Evolutionary conservation across 2,329 filamentous ascomycete species (phyloP).

Genomic region (Onygenales sp.): DNA sequence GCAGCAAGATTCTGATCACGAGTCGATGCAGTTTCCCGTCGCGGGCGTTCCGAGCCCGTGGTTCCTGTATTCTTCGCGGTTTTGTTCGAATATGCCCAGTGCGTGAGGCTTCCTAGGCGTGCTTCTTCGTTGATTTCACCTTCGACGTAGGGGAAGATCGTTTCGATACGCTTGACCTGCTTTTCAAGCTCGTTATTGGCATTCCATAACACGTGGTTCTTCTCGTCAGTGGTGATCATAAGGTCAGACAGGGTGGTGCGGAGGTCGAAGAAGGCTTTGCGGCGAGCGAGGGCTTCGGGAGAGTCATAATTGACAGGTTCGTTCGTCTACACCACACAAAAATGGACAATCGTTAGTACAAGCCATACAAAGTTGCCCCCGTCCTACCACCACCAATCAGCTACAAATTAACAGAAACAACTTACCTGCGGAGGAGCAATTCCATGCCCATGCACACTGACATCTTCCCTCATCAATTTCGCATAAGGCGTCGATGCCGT

Average conservation of each 20-base stretch:
- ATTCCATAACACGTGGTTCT: constrained; percentile 91
- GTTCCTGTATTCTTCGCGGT: constrained; percentile 47
- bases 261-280: constrained; percentile 68
- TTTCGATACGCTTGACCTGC: constrained; percentile 74
- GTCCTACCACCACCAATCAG: not conserved
- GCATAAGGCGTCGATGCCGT: constrained; percentile 24
- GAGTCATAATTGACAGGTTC: constrained; percentile 16
- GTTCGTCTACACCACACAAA: not conserved
- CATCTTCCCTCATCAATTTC: constrained; percentile 20
- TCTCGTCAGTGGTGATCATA: constrained; percentile 87
- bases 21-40: constrained; percentile 67
- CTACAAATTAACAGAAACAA: not conserved
- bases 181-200: constrained; percentile 82
- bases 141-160: constrained; percentile 77
- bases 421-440: not conserved
- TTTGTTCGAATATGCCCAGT: constrained; percentile 92
- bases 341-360: not conserved
- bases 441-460: constrained; percentile 23
- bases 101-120: constrained; percentile 78
- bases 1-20: constrained; percentile 76
- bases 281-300: constrained; percentile 33
- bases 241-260: constrained; percentile 72
- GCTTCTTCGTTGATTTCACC: constrained; percentile 90
- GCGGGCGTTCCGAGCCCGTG: constrained; percentile 61
- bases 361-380: not conserved